Percentiles rank a stretch among this genome's conserved stretches.
Conservation (phyloP, 345 rosid genomes). For the Cardamine occulta region DNA sequence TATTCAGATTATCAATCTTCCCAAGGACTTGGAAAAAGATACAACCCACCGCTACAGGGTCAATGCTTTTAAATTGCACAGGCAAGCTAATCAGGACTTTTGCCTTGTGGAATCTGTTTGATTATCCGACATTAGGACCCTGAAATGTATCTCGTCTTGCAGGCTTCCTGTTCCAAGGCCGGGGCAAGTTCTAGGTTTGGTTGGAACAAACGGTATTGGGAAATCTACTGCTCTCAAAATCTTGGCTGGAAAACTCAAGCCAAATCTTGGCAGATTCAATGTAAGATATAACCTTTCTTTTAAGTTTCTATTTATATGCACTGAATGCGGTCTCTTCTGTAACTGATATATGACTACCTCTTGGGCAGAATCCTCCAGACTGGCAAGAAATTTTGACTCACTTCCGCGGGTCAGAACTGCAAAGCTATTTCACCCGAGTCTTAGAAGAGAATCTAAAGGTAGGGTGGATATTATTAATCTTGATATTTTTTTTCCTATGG, state of each 20-base stretch:
- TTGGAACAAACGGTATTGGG: constrained; percentile 97
- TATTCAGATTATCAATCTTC: constrained; percentile 88
- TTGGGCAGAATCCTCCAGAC: constrained; percentile 85
- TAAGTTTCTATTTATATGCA: neutral
- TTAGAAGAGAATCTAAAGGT: constrained; percentile 90
- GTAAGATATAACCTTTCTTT: constrained; percentile 41
- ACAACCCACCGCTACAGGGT: constrained; percentile 88
- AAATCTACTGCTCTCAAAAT: constrained; percentile 94
- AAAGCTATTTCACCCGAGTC: constrained; percentile 85
- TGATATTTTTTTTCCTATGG: too few species aligned
- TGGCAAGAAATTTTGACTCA: constrained; percentile 92
- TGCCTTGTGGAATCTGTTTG: neutral
- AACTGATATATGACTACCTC: neutral
- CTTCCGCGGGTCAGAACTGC: constrained; percentile 88
- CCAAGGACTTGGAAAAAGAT: constrained; percentile 78
- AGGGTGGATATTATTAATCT: neutral
- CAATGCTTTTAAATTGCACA: constrained; percentile 82
- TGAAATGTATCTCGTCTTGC: constrained; percentile 21
- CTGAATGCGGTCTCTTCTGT: neutral
- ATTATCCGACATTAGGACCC: neutral
- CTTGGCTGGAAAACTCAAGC: constrained; percentile 82
- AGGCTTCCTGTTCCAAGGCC: constrained; percentile 96
- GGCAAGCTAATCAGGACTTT: constrained; percentile 44
- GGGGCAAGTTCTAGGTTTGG: constrained; percentile 96
- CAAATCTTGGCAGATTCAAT: constrained; percentile 83